Base-by-base conservation (phyloP, 805 yeast genomes). In the Saturnispora sanitii region DNA sequence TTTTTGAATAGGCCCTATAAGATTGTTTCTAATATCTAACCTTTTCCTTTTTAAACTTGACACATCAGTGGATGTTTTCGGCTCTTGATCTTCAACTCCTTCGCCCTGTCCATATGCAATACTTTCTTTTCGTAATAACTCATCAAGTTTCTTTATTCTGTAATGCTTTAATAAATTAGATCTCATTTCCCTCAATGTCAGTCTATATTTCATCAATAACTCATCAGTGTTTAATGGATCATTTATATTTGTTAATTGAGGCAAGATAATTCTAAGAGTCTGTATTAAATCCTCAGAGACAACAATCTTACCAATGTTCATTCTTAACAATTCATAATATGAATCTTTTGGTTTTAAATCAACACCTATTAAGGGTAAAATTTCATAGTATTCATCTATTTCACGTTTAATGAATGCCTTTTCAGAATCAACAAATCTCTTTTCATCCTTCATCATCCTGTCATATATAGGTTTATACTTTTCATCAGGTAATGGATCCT, bases 361-460 rank as follows among this genome's bases (percentile, higher is more conserved):
- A 18, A 45, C 44, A 15, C 42, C 60, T 2, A 72, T 57, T 42
- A 62, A 56, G 21, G 60, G 53, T 37, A 75, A 60, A 47, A 67
- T 70, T 11, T 70, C 69, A 23, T 63, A 56, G 27, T 75, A 65
- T 17, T 67, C 68, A 40, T 79, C 85, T 23, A 75, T 73, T 50
- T 81, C 90, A 7, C 63, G 55, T 36, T 70, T 60, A 33, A 77
- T 63, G 41, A 70, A 67, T 37, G 67, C 71, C 20, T 72, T 62
- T 48, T 82, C 88, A 2, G 70, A 61, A 27, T 64, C 65, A 22
- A 66, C 60, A 72, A 79, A 76, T 35, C 73, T 66, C 44, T 69
- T 70, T 56, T 83, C 94, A 39, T 77, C 79, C 41, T 72, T 72
- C 46, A 71, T 73, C 76, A 80, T 73, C 30, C 71, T 66, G 32